Evolutionary conservation across 805 yeast species (phyloP).

Genomic region (Millerago galiae): DNA sequence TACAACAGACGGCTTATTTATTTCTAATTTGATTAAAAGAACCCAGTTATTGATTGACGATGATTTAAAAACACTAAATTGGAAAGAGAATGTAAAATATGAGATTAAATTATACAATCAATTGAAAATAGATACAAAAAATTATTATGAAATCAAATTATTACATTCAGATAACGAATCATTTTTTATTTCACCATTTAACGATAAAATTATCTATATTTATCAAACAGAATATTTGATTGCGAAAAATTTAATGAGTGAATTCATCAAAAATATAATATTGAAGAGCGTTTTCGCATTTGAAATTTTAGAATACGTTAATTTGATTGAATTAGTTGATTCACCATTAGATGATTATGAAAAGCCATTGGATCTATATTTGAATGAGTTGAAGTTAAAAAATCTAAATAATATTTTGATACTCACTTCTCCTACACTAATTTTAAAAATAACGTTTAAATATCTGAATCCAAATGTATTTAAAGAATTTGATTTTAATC

Average conservation of each 20-base stretch:
- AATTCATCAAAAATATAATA: slow-evolving; percentile 3
- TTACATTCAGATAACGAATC: slow-evolving; percentile 3
- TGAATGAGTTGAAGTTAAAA: neutral
- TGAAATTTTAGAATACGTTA: slow-evolving; percentile 2
- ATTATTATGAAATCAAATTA: slow-evolving; percentile 2
- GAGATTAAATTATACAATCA: neutral
- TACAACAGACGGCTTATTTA: too few species aligned
- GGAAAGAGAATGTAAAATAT: neutral
- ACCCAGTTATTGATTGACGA: too few species aligned
- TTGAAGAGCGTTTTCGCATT: slow-evolving; percentile 1
- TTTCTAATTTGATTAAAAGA: too few species aligned
- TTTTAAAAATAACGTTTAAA: neutral
- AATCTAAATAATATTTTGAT: neutral
- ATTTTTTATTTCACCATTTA: slow-evolving; percentile 5
- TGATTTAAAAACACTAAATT: neutral
- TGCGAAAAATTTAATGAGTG: slow-evolving; percentile 1
- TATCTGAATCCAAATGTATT: neutral
- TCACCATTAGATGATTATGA: neutral
- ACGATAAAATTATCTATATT: neutral
- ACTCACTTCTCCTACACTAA: neutral
- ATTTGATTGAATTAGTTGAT: neutral
- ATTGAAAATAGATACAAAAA: neutral
- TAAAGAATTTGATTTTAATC: neutral
- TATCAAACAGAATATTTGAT: slow-evolving; percentile 7
- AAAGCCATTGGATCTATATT: neutral